Evolutionary conservation across 352 stramenopile genomes (phyloP), one percentile per base, ranked within the genome.

Genomic region (Thalassiosira livingstoniorum): DNA sequence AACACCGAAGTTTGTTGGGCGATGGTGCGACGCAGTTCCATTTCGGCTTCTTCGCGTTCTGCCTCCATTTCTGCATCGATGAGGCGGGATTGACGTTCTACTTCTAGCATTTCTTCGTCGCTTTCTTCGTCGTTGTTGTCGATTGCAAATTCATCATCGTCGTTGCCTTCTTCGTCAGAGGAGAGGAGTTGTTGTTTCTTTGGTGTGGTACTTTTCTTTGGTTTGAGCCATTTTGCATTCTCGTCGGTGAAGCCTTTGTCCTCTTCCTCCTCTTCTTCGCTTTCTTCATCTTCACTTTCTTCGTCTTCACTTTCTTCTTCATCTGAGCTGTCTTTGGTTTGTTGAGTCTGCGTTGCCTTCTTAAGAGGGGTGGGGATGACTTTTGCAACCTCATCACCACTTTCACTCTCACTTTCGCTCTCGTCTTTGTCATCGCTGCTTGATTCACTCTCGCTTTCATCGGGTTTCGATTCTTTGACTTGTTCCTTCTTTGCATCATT

Each of bases 191-290:
- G 76, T 62, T 77, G 45, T 68, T 87, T 86, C 67, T 88, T 82
- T 32, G 86, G 82, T 64, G 57, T 4, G 7, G 39, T 58, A 27
- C 11, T 58, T 47, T 81, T 32, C 63, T 91, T 92, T 13, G 87
- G 89, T 83, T 91, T 93, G 10, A 94, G 69, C 90, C 90, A 94
- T 31, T 81, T 74, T 21, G 88, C 82, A 83, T 94, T 94, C 75
- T 94, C 83, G 83, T 94, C 90, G 1, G 90, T 90, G 70, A 94
- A 94, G n/a, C 84, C 71, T 23, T 73, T 73, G 35, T 83, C 55
- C 77, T 80, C 70, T 64, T 61, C 53, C 35, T 31, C n/a, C 55
- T 84, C 63, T 15, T 77, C 71, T 10, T 76, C 62, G 34, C 25
- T 21, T 15, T 67, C 51, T 47, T 57, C 47, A 54, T 70, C 62